Percentiles rank a stretch among this genome's conserved stretches.
Conservation (phyloP, 2,329 filamentous ascomycete genomes). For the Scedosporium boydii region DNA sequence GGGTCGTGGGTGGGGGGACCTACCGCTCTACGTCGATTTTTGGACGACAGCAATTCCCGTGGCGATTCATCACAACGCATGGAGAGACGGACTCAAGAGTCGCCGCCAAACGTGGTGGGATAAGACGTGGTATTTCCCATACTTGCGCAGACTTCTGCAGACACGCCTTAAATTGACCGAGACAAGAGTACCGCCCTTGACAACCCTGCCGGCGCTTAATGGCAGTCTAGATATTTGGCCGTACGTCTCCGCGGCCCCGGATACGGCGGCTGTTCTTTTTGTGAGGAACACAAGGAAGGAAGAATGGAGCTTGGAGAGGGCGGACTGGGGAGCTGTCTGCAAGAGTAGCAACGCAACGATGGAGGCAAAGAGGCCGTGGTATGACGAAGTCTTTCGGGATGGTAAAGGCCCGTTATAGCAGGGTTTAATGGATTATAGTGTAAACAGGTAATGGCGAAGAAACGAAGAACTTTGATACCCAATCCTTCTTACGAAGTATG, state of each 20-base stretch:
- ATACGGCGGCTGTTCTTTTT: neutral
- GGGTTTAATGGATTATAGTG: no score
- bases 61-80: conserved; percentile 15
- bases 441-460: no score
- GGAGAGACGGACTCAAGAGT: conserved; percentile 13
- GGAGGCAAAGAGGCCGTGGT: neutral
- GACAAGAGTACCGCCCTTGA: neutral
- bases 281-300: neutral
- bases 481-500: no score
- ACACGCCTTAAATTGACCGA: conserved; percentile 1
- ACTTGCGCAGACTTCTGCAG: conserved; percentile 12
- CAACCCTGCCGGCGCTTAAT: neutral
- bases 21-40: conserved; percentile 12
- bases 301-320: neutral
- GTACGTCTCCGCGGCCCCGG: neutral
- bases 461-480: no score
- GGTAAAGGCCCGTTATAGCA: neutral
- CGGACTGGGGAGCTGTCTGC: neutral
- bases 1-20: neutral
- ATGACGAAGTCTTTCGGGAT: neutral
- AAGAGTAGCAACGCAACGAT: neutral
- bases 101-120: conserved; percentile 16
- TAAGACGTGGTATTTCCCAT: conserved; percentile 14
- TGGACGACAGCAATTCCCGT: conserved; percentile 14
- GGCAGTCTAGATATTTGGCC: neutral